These are phyloP conservation scores for Irpex lacteus DNA, from an alignment of 1,284 basidiomycete species.

Conservation along the genomic window DNA sequence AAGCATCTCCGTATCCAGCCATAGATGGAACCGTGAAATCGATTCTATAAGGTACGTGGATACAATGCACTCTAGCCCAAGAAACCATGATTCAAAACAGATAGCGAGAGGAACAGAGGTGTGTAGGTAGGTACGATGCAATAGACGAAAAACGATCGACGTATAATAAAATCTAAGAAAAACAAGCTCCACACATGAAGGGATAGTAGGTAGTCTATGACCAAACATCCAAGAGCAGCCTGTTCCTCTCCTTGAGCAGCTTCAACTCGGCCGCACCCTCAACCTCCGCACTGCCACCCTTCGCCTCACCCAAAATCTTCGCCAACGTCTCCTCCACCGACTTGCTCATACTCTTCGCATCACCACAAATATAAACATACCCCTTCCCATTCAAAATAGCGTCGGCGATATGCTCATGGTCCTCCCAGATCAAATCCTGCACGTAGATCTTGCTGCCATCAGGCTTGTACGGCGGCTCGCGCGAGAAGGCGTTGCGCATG, in stretches of 20 bases:
- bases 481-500: slow-evolving; percentile 87
- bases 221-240: slow-evolving; percentile 83
- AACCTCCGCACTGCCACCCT: slow-evolving; percentile 80
- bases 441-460: slow-evolving; percentile 98
- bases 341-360: slow-evolving; percentile 95
- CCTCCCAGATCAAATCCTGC: slow-evolving; percentile 92
- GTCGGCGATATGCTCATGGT: slow-evolving; percentile 78
- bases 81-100: neutral
- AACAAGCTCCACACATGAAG: neutral
- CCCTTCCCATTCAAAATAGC: slow-evolving; percentile 92
- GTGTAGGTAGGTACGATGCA: neutral
- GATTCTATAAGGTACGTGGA: neutral
- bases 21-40: neutral
- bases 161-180: neutral
- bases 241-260: slow-evolving; percentile 87
- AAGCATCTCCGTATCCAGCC: too few species aligned
- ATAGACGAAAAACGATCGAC: neutral
- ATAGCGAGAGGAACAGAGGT: neutral
- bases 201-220: slow-evolving; percentile 10
- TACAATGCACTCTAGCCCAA: neutral
- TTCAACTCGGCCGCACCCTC: slow-evolving; percentile 92
- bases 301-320: slow-evolving; percentile 89
- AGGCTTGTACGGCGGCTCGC: slow-evolving; percentile 80
- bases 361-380: slow-evolving; percentile 94
- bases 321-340: slow-evolving; percentile 88